These are phyloP conservation scores for Sporothrix globosa DNA, from an alignment of 2,329 filamentous ascomycete genomes.

Conservation along the genomic window DNA sequence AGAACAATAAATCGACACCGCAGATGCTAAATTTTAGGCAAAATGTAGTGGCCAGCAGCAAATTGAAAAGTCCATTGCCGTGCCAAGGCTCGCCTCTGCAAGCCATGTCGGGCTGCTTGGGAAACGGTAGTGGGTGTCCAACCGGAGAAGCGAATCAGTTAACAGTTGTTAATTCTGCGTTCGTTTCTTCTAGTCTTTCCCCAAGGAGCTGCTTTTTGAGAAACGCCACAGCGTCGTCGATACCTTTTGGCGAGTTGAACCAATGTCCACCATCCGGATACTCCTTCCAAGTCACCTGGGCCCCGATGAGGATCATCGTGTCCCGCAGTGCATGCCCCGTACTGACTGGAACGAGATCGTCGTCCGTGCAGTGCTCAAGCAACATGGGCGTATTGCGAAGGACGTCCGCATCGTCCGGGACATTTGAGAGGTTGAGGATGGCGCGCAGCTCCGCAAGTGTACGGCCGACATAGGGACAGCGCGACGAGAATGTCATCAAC, in stretches of 20 bases:
- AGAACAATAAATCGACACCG: background rate
- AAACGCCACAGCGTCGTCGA: conserved; percentile 46
- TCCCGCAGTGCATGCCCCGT: conserved; percentile 45
- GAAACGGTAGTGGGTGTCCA: background rate
- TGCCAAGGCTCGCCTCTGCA: conserved; percentile 25
- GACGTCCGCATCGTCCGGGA: conserved; percentile 36
- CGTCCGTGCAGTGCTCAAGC: conserved; percentile 51
- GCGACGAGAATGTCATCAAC: conserved; percentile 46
- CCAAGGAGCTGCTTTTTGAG: conserved; percentile 3
- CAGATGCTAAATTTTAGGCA: background rate
- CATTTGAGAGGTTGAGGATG: conserved; percentile 38
- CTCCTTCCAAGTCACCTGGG: conserved; percentile 47
- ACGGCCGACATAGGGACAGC: conserved; percentile 44
- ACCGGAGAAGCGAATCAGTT: background rate
- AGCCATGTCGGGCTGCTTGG: background rate
- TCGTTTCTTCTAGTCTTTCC: background rate
- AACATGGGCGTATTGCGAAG: conserved; percentile 50
- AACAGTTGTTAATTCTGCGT: background rate
- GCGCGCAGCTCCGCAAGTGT: conserved; percentile 42
- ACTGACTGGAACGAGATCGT: conserved; percentile 46
- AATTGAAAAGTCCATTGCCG: background rate
- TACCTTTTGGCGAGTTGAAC: conserved; percentile 49
- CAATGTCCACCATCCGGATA: conserved; percentile 51
- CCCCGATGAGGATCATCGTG: conserved; percentile 45
- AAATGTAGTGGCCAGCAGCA: background rate